Evolutionary conservation across 2,329 filamentous ascomycete species (phyloP).

Genomic region (Sarocladiaceae sp.): DNA sequence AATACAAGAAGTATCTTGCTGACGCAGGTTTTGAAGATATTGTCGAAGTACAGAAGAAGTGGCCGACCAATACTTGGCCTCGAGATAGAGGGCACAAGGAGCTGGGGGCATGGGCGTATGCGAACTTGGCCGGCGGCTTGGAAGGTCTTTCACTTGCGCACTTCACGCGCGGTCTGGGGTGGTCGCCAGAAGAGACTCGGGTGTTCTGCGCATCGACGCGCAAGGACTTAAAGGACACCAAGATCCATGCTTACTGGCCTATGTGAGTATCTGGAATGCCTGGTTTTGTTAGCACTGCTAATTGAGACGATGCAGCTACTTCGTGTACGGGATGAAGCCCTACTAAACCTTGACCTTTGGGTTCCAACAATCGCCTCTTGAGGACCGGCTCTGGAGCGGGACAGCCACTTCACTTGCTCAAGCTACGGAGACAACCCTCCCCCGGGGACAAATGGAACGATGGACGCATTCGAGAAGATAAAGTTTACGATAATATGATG

Average conservation of each 20-base stretch:
- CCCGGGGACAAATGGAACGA: too few species aligned
- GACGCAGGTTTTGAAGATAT: slow-evolving; percentile 50
- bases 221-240: slow-evolving; percentile 20
- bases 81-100: slow-evolving; percentile 46
- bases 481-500: too few species aligned
- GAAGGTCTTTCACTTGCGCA: slow-evolving; percentile 24
- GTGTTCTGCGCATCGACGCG: slow-evolving; percentile 19
- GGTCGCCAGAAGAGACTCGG: slow-evolving; percentile 19
- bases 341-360: not conserved
- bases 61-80: slow-evolving; percentile 47
- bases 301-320: not conserved
- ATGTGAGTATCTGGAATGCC: slow-evolving; percentile 15
- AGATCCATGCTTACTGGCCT: slow-evolving; percentile 24
- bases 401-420: too few species aligned
- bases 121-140: slow-evolving; percentile 19
- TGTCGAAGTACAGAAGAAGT: slow-evolving; percentile 38
- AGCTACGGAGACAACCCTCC: too few species aligned
- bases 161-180: slow-evolving; percentile 23
- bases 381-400: too few species aligned
- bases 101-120: slow-evolving; percentile 31
- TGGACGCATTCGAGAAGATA: too few species aligned
- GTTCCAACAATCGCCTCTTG: too few species aligned
- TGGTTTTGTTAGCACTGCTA: not conserved
- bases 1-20: slow-evolving; percentile 28
- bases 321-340: slow-evolving; percentile 3